Conservation (phyloP, 2,329 filamentous ascomycete species). For the Ceratocystis albifundus region DNA sequence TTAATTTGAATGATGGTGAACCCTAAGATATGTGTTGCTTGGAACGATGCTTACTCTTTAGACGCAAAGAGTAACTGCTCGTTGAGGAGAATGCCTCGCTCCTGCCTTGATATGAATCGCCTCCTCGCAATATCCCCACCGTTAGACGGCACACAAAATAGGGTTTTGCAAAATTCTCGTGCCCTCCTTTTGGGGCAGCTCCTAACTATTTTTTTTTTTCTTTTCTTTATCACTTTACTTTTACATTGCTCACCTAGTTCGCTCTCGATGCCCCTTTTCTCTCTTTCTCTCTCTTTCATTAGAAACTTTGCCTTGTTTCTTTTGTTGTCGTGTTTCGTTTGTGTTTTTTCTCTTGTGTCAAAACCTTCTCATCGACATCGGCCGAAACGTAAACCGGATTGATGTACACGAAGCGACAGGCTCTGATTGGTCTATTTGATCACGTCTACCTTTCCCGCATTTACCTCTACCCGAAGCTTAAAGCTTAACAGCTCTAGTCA, state of each 20-base stretch:
- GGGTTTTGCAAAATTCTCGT: background rate
- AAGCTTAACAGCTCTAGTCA: background rate
- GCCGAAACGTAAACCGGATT: conserved; percentile 22
- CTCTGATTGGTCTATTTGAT: conserved; percentile 18
- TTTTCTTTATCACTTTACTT: background rate
- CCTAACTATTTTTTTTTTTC: conserved; percentile 3
- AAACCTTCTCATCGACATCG: conserved; percentile 20
- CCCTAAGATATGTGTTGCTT: background rate
- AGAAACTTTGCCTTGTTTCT: background rate
- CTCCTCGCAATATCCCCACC: too few relatives aligned
- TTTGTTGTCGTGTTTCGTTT: conserved; percentile 1
- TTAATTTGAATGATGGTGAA: too few relatives aligned
- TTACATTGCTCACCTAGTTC: background rate
- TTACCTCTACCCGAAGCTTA: background rate
- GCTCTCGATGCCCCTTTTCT: background rate
- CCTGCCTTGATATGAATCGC: too few relatives aligned
- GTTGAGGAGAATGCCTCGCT: too few relatives aligned
- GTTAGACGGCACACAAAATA: background rate
- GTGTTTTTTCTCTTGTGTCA: conserved; percentile 15
- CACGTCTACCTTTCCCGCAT: background rate
- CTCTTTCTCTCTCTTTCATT: background rate
- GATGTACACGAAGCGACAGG: conserved; percentile 20
- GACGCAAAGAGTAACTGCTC: too few relatives aligned
- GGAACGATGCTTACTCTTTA: background rate
- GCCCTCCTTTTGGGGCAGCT: background rate